Base-by-base conservation (phyloP, 371 early-diverging fungal species). In the Cokeromyces recurvatus region DNA sequence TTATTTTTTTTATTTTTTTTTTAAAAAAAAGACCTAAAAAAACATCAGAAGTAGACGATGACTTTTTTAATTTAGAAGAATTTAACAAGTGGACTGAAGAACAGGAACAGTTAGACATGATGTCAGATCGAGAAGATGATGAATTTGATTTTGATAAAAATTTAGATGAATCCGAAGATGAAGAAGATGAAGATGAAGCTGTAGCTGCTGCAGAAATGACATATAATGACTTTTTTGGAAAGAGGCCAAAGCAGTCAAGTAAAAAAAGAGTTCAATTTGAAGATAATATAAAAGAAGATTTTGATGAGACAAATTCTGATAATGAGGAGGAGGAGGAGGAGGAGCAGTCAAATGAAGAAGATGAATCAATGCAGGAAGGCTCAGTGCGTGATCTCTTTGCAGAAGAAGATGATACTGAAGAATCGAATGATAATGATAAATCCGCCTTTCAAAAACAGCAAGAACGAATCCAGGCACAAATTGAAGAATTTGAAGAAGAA, bases 401-500 rank as follows among this genome's bases (percentile, higher is more conserved):
- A 50, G 60, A 60, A 3, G 71, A 71, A 1, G 80, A 70, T 1
- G 84, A 79, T 4, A 78, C 76, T 12, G 76, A 66, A 43, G 48
- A 51, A 35, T 51, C 38, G 14, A 66, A 45, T 36, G 48, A 54
- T 17, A 62, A 46, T 31, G 71, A 67, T 38, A 57, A 53, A 24
- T 92, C 94, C 12, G 70, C 77, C 8, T 90, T 87, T 44, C 87
- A 95, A 68, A 79, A 77, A 52, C 77, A 84, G 55, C 91, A 91
- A 54, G 75, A 71, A 35, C 74, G 51, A 57, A 20, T 59, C 11
- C 42, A 38, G 9, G 42, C 35, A 32, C 59, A 85, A 55, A 96
- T 97, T 48, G 77, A 81, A 21, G 71, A 78, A 51, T 77, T 94
- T 25, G 98, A 97, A 58, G 69, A 82, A 34, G 95, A 96, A 65